A percentile compares a stretch with the other conserved stretches of the same genome.
Evolutionary conservation across 257 asterid species (phyloP).

Genomic region (Eustoma russellianum): DNA sequence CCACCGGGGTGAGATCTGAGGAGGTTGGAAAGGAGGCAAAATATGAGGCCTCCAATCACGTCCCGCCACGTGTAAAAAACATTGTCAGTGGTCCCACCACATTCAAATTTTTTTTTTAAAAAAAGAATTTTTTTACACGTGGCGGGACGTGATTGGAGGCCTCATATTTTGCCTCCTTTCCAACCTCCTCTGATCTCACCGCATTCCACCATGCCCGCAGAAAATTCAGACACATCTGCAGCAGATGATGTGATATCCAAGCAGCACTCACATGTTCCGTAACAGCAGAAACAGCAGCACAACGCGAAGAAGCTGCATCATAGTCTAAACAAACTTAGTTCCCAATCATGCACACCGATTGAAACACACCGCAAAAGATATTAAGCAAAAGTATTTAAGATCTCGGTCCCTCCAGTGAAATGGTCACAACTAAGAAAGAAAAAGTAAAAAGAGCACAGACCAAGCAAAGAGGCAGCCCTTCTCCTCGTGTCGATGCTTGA

Average conservation of each 20-base stretch:
- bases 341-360: neutral
- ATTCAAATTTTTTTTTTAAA: too few species aligned
- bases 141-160: too few species aligned
- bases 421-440: neutral
- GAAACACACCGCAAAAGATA: neutral
- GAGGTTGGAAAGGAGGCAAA: too few species aligned
- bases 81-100: too few species aligned
- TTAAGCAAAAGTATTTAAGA: neutral
- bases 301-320: constrained; percentile 19
- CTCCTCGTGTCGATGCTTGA: constrained; percentile 14
- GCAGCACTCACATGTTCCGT: constrained; percentile 30
- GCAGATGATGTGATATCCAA: constrained; percentile 24
- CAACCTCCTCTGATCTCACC: too few species aligned
- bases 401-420: too few species aligned
- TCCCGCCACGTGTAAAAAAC: too few species aligned
- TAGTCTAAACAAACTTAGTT: neutral
- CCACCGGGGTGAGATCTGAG: too few species aligned
- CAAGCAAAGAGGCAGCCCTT: constrained; percentile 26
- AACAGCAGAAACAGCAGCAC: constrained; percentile 37
- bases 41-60: too few species aligned
- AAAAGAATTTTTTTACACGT: too few species aligned
- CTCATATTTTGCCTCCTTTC: too few species aligned
- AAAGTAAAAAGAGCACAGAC: neutral
- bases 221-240: constrained; percentile 8
- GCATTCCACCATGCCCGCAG: neutral